phyloP scores from a whole-genome alignment of 176 grass and related monocot genomes.

The Thinopyrum elongatum region DNA sequence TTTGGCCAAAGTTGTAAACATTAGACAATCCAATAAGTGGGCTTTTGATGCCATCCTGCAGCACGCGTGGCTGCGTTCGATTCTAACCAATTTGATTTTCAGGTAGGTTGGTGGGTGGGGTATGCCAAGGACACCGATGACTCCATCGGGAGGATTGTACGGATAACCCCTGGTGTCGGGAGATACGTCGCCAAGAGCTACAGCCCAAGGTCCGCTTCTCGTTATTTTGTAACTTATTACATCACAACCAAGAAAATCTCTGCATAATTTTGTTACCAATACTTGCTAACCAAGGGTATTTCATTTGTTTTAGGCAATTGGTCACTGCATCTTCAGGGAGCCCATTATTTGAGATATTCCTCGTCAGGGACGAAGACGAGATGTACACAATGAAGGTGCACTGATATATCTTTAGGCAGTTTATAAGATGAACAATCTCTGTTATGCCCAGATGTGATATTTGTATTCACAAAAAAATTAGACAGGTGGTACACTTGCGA shows the following conservation, averaged over 20 bases:
- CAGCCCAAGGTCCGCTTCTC: conserved; percentile 61
- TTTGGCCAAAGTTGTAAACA: background rate
- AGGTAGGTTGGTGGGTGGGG: conserved; percentile 98
- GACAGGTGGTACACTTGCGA: conserved; percentile 83
- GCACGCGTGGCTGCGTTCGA: background rate
- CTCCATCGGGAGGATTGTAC: conserved; percentile 79
- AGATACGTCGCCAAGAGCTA: conserved; percentile 94
- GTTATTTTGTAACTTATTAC: background rate
- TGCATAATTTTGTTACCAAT: background rate
- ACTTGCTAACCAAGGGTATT: background rate
- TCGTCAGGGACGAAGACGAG: conserved; percentile 64
- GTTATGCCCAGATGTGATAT: conserved; percentile 35
- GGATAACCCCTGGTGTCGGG: conserved; percentile 75
- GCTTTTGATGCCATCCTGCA: conserved; percentile 1
- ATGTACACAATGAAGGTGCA: conserved; percentile 77
- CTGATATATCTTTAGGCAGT: conserved; percentile 31
- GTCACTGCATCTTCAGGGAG: conserved; percentile 76
- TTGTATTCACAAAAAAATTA: conserved; percentile 53
- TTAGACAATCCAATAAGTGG: background rate
- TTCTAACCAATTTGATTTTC: conserved; percentile 25
- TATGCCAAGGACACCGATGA: conserved; percentile 69
- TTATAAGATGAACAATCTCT: background rate
- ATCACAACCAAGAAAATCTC: background rate
- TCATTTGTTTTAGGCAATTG: conserved; percentile 57
- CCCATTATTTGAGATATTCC: conserved; percentile 88